phyloP scores from a whole-genome alignment of 2,329 filamentous ascomycete genomes.

The Allantophomopsis cytisporea region DNA sequence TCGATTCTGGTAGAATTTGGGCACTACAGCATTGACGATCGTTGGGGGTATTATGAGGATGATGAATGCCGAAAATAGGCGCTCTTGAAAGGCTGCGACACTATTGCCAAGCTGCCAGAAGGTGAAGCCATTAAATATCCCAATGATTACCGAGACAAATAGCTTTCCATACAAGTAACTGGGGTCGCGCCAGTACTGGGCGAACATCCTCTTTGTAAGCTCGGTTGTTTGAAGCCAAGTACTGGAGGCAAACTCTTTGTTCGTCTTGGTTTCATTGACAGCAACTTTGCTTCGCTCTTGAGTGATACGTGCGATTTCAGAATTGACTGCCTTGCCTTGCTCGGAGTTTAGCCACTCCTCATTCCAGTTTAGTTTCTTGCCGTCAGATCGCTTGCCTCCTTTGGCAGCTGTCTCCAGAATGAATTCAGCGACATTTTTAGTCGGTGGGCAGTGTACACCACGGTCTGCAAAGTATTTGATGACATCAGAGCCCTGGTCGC shows the following conservation, averaged over 20 bases:
- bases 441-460: slow-evolving; percentile 50
- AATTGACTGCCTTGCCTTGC: slow-evolving; percentile 40
- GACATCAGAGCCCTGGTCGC: slow-evolving; percentile 49
- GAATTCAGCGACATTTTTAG: slow-evolving; percentile 55
- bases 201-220: slow-evolving; percentile 57
- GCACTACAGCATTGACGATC: slow-evolving; percentile 59
- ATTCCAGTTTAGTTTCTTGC: slow-evolving; percentile 54
- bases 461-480: slow-evolving; percentile 55
- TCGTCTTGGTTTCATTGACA: slow-evolving; percentile 19
- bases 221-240: slow-evolving; percentile 46
- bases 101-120: slow-evolving; percentile 57
- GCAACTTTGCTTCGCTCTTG: slow-evolving; percentile 20
- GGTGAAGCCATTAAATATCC: slow-evolving; percentile 69
- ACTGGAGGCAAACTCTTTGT: slow-evolving; percentile 53
- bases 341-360: slow-evolving; percentile 58
- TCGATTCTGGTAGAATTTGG: slow-evolving; percentile 67
- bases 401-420: slow-evolving; percentile 52
- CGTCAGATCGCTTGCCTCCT: slow-evolving; percentile 33
- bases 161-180: slow-evolving; percentile 68
- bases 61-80: slow-evolving; percentile 62
- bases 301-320: slow-evolving; percentile 44
- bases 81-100: slow-evolving; percentile 58
- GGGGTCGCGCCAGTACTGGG: slow-evolving; percentile 63
- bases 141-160: slow-evolving; percentile 56
- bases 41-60: slow-evolving; percentile 51